Percentiles rank a stretch among this genome's conserved stretches.
These are phyloP conservation scores for Vitis amurensis DNA, from an alignment of 164 flowering plant species.

Conservation along the genomic window DNA sequence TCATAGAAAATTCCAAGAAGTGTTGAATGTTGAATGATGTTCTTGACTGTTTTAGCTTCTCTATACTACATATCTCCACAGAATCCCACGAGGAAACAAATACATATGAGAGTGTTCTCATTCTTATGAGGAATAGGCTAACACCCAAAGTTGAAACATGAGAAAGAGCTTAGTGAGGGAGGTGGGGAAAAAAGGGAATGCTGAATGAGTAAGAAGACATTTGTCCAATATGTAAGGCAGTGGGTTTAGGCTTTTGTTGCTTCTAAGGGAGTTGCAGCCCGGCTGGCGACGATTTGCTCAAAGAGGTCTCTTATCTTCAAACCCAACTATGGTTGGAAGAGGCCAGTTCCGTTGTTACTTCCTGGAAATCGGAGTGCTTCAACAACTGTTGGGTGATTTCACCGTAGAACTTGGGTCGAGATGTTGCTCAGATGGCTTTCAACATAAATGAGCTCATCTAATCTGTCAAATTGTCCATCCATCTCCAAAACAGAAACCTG, in stretches of 20 bases:
- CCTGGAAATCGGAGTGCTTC: conserved; percentile 90
- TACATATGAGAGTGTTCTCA: conserved; percentile 12
- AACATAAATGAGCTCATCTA: conserved; percentile 91
- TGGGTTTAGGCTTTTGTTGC: conserved; percentile 57
- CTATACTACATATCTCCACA: conserved; percentile 31
- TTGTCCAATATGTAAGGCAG: conserved; percentile 4
- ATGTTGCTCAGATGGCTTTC: conserved; percentile 93
- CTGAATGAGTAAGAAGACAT: not conserved
- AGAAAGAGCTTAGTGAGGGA: not conserved
- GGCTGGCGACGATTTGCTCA: conserved; percentile 66
- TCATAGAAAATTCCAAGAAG: too few species aligned
- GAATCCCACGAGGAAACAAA: conserved; percentile 20
- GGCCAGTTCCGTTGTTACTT: conserved; percentile 93
- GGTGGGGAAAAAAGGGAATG: conserved; percentile 1
- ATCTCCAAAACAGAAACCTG: conserved; percentile 94
- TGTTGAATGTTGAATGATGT: too few species aligned
- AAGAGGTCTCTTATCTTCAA: conserved; percentile 87
- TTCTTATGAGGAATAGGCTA: conserved; percentile 6
- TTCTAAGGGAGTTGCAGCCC: conserved; percentile 41
- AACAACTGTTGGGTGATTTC: conserved; percentile 96
- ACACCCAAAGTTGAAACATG: conserved; percentile 12
- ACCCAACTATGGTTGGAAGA: conserved; percentile 90
- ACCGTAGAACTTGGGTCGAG: conserved; percentile 89
- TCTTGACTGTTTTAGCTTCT: conserved; percentile 16
- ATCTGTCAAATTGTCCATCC: conserved; percentile 96